Base-by-base conservation (phyloP, 805 yeast species). In the Myxozyma neglecta region DNA sequence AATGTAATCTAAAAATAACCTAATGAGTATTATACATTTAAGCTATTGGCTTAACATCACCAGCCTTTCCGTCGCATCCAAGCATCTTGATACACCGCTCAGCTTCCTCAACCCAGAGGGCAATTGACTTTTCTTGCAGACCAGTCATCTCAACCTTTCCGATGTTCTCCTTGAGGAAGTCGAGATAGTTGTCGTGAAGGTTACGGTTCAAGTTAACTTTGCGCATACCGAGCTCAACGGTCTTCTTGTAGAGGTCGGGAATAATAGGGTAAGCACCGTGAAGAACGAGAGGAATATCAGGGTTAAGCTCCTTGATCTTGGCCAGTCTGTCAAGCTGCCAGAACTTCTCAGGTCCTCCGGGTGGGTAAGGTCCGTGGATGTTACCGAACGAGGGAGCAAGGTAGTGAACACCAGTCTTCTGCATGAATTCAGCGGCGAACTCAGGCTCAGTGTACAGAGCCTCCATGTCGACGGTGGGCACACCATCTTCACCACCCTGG, bases 401-500 rank as follows among this genome's bases (percentile, higher is more conserved):
- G 53, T 68, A 73, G 61, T 75, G 77, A 40, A 75, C 75, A 8
- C 79, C 77, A 6, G 77, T 73, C 24, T 71, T 51, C 61, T 13
- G 36, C 44, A 77, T 61, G 44, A 74, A 75, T 34, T 67, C 63
- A 1, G 65, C 64, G 0, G 78, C 77, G 34, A 68, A 71, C 48
- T 72, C 75, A 32, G 76, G 74, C 47, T 75, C 71, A 13, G 76
- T 73, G 45, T 74, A 65, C 37, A 75, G 69, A 5, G 75, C 75
- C 54, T 76, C 76, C 66, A 64, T 64, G 39, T 64, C 67, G 64
- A 62, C 57, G 56, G 71, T 14, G 40, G 73, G 53, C 63, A 75
- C 72, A 11, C 78, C 78, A 66, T 76, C 79, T 58, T 75, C 78
- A 13, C 74, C 73, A 8, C 78, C 79, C 63, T 73, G 75, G 53